Evolutionary conservation across 495 filamentous ascomycete genomes (phyloP).

Genomic region (Hapsidospora chrysogenum): DNA sequence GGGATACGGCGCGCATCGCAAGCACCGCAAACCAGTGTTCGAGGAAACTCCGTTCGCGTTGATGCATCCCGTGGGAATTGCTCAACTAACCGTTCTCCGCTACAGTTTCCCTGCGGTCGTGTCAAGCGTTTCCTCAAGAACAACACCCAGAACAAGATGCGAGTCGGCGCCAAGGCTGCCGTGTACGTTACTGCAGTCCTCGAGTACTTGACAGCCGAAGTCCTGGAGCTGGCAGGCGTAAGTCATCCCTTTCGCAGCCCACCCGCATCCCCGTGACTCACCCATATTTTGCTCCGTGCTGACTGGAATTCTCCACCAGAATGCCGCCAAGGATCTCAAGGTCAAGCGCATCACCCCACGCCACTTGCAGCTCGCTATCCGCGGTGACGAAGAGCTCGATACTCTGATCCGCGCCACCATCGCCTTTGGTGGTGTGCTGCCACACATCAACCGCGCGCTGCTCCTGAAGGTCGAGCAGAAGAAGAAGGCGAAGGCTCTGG

Average conservation of each 20-base stretch:
- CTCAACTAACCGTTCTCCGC: too few relatives aligned
- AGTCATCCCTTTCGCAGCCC: slow-evolving; percentile 14
- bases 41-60: too few relatives aligned
- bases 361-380: slow-evolving; percentile 94
- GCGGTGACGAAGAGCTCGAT: slow-evolving; percentile 95
- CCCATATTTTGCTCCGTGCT: background rate
- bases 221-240: slow-evolving; percentile 86
- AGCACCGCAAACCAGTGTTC: too few relatives aligned
- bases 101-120: slow-evolving; percentile 96
- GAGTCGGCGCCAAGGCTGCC: slow-evolving; percentile 95
- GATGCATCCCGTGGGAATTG: too few relatives aligned
- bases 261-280: background rate
- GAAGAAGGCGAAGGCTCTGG: slow-evolving; percentile 74
- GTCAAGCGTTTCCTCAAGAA: slow-evolving; percentile 99
- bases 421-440: slow-evolving; percentile 93
- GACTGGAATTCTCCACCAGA: too few relatives aligned
- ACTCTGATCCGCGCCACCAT: slow-evolving; percentile 96
- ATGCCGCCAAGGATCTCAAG: slow-evolving; percentile 97
- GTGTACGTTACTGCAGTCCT: slow-evolving; percentile 98
- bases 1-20: too few relatives aligned
- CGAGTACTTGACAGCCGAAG: slow-evolving; percentile 96
- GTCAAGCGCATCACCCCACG: slow-evolving; percentile 99
- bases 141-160: slow-evolving; percentile 99
- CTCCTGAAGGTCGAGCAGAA: slow-evolving; percentile 98
- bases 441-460: slow-evolving; percentile 95